phyloP scores from a whole-genome alignment of 768 basidiomycete species.

The Phaeotremella fagi region DNA sequence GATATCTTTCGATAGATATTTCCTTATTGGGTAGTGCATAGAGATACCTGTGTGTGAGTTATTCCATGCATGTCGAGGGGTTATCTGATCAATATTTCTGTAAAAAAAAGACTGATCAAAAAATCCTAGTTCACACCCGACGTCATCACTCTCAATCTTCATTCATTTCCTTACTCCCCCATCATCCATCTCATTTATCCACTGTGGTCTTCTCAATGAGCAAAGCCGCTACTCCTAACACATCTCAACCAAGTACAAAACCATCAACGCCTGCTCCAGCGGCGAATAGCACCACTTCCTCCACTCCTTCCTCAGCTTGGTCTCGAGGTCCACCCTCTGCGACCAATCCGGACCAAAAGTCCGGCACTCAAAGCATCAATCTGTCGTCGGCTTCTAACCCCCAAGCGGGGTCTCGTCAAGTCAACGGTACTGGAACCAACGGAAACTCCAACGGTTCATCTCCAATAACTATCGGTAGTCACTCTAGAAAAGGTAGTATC shows the following conservation, averaged over 20 bases:
- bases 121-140: not conserved
- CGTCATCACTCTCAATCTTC: not conserved
- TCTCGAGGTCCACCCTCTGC: constrained; percentile 72
- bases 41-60: not conserved
- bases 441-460: constrained; percentile 10
- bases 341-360: constrained; percentile 53
- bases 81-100: too few species aligned
- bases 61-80: too few species aligned
- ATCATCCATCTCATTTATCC: not conserved
- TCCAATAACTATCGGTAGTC: constrained; percentile 41
- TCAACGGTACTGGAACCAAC: constrained; percentile 9
- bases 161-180: not conserved
- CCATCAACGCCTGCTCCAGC: constrained; percentile 31
- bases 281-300: not conserved
- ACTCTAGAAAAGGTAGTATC: constrained; percentile 73
- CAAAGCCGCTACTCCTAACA: constrained; percentile 74
- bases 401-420: constrained; percentile 3
- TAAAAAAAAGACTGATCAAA: not conserved
- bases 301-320: constrained; percentile 65
- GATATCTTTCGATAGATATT: not conserved
- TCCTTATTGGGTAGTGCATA: not conserved
- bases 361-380: constrained; percentile 47
- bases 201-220: constrained; percentile 72
- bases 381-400: constrained; percentile 12
- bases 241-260: constrained; percentile 63